Percentiles rank a stretch among this genome's conserved stretches.
Evolutionary conservation across 2,329 filamentous ascomycete genomes (phyloP).

Genomic region (Clathrospora elynae): DNA sequence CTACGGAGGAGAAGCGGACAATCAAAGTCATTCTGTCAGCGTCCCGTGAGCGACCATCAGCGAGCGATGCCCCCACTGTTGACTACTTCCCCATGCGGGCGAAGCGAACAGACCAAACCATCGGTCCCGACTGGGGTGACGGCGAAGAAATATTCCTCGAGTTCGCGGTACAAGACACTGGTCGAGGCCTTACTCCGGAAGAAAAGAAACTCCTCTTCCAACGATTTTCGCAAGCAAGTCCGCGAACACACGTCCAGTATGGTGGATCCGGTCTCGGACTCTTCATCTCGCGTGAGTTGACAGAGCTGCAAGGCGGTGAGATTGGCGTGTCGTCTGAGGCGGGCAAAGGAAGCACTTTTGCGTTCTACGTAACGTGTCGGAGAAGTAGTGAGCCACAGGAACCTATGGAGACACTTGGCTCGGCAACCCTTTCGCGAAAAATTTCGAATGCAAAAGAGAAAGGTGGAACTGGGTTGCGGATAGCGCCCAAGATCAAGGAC

Average conservation of each 20-base stretch:
- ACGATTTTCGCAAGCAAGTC: conserved; percentile 77
- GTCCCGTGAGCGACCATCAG: conserved; percentile 60
- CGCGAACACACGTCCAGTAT: conserved; percentile 76
- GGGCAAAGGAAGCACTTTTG: conserved; percentile 74
- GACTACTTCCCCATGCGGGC: conserved; percentile 66
- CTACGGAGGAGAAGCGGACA: conserved; percentile 63
- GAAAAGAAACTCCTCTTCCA: conserved; percentile 78
- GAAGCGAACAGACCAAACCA: conserved; percentile 53
- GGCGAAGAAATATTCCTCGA: conserved; percentile 70
- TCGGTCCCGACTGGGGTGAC: conserved; percentile 69
- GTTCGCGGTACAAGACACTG: conserved; percentile 78
- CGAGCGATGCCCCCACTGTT: conserved; percentile 53
- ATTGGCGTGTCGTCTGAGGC: conserved; percentile 73
- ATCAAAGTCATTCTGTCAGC: conserved; percentile 71
- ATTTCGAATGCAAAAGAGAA: conserved; percentile 40
- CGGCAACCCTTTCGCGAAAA: conserved; percentile 34
- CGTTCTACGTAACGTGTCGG: conserved; percentile 74
- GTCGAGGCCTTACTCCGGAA: conserved; percentile 70
- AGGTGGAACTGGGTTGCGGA: conserved; percentile 14
- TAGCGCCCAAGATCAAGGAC: conserved; percentile 42
- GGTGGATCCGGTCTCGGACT: conserved; percentile 79
- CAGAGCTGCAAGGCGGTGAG: conserved; percentile 78
- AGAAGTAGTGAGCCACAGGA: conserved; percentile 55
- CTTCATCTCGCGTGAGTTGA: conserved; percentile 79
- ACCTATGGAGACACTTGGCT: conserved; percentile 30